Evolutionary conservation across 768 basidiomycete genomes (phyloP).

Genomic region (Leucosporidium yakuticum): DNA sequence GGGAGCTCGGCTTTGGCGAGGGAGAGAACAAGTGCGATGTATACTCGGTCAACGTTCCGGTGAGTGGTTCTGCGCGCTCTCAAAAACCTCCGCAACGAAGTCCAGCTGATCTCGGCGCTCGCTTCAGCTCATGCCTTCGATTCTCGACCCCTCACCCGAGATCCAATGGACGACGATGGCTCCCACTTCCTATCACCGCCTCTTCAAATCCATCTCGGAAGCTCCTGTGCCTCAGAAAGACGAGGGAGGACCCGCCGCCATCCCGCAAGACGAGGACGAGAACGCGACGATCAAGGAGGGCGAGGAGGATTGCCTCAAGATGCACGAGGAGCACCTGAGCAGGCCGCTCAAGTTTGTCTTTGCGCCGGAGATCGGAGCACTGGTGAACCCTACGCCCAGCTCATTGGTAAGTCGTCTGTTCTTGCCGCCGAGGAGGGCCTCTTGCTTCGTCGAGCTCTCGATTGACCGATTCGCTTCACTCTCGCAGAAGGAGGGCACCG

Average conservation of each 20-base stretch:
- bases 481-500: too few species aligned
- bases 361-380: conserved; percentile 39
- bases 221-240: not conserved
- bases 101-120: conserved; percentile 33
- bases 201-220: conserved; percentile 41
- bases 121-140: conserved; percentile 42
- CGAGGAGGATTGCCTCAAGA: not conserved
- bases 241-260: conserved; percentile 17
- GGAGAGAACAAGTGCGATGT: conserved; percentile 36
- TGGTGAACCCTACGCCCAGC: too few species aligned
- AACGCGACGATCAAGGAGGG: not conserved
- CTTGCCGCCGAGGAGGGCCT: too few species aligned
- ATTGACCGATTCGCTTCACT: too few species aligned
- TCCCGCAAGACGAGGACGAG: conserved; percentile 7
- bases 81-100: too few species aligned
- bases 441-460: too few species aligned
- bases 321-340: conserved; percentile 14
- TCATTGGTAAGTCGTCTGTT: too few species aligned
- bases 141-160: conserved; percentile 36
- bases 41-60: conserved; percentile 30
- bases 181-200: conserved; percentile 41
- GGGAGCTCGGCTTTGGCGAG: conserved; percentile 41
- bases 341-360: conserved; percentile 41
- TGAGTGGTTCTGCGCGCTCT: too few species aligned
- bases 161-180: conserved; percentile 44